phyloP scores from a whole-genome alignment of 108 stramenopile species.

The Skeletonema marinoi region DNA sequence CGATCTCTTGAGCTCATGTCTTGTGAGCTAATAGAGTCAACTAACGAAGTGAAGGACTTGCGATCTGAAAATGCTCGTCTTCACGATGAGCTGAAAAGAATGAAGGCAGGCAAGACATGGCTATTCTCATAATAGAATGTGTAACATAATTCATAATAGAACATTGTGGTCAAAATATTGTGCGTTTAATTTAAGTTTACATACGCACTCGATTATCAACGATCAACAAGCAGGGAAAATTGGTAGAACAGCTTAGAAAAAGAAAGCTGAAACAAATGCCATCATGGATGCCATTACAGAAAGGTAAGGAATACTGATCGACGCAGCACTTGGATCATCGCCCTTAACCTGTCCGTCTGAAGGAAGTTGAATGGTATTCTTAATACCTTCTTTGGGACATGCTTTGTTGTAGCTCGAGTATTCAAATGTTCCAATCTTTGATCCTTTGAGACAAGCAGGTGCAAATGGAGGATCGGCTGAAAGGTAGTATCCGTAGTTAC shows the following conservation, averaged over 20 bases:
- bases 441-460: slow-evolving; percentile 26
- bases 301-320: too few relatives aligned
- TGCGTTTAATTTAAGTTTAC: too few relatives aligned
- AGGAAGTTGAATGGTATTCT: too few relatives aligned
- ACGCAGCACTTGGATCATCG: too few relatives aligned
- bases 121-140: neutral
- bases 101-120: slow-evolving; percentile 4
- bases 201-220: too few relatives aligned
- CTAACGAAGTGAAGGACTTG: neutral
- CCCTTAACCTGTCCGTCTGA: too few relatives aligned
- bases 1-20: neutral
- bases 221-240: too few relatives aligned
- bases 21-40: neutral
- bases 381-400: too few relatives aligned
- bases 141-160: neutral
- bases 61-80: neutral
- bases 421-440: neutral
- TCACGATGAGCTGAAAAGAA: neutral
- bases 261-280: too few relatives aligned
- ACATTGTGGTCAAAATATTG: neutral
- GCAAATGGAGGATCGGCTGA: slow-evolving; percentile 36
- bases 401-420: too few relatives aligned
- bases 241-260: too few relatives aligned
- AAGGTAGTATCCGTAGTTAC: slow-evolving; percentile 31
- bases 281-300: too few relatives aligned